Evolutionary conservation across 257 asterid genomes (phyloP), one percentile per base, ranked within the genome.

Genomic region (Jacaranda copaia): DNA sequence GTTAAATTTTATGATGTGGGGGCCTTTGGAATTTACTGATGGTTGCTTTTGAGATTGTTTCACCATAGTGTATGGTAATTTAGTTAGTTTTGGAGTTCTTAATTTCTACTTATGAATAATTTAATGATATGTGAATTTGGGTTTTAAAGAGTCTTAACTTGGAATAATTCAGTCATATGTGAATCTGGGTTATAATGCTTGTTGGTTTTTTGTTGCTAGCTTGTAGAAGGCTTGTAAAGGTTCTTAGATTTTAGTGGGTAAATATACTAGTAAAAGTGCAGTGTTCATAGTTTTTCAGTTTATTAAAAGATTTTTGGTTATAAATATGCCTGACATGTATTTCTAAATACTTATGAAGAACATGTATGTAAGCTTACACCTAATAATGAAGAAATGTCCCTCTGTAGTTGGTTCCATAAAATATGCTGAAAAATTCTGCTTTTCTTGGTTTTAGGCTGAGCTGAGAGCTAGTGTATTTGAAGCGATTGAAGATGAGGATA

Each of bases 401-500:
- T 42, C 13, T 45, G 20, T 43, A 10, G 56, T 46, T 25, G 61
- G 68, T 73, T 57, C 66, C 46, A 18, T 49, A 58, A 8, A 48
- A 46, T n/a, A 35, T 58, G 71, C 43, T 79, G 38, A 58, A 20
- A 52, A 16, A 43, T 66, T 69, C 14, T 59, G 13, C 5, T 12
- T 51, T 32, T 70, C 46, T 66, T 68, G 79, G 59, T 76, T 2
- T 72, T 74, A 90, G 98, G 97, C 97, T 55, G 98, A 90, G 72
- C 88, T 92, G 49, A 88, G 98, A 82, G 96, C 96, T 77, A 89
- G 95, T 77, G 96, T 92, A 56, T 92, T 92, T 70, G 93, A 92
- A 82, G 96, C 98, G 3, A 92, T 92, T 14, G 98, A 92, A 79
- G 97, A 90, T 79, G 98, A 92, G 86, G 98, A 92, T 81, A 84